phyloP scores from a whole-genome alignment of 805 yeast species.

The Ogataea trehalophila region DNA sequence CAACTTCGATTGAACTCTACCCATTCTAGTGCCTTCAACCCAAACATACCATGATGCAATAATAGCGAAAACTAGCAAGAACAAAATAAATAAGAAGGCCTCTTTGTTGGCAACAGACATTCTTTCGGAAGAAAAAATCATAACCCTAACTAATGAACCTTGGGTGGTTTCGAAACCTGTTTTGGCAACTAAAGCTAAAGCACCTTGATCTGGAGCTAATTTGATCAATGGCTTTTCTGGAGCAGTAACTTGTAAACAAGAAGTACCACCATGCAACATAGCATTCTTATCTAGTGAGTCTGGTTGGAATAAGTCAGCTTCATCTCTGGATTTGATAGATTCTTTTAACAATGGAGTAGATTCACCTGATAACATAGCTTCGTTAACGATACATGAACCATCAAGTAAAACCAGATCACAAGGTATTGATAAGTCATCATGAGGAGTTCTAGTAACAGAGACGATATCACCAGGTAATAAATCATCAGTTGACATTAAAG shows the following conservation, averaged over 20 bases:
- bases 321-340: slow-evolving; percentile 79
- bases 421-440: slow-evolving; percentile 88
- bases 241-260: slow-evolving; percentile 83
- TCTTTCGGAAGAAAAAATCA: slow-evolving; percentile 93
- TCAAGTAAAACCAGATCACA: slow-evolving; percentile 84
- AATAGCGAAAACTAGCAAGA: slow-evolving; percentile 84
- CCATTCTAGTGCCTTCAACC: slow-evolving; percentile 95
- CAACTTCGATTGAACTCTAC: slow-evolving; percentile 89
- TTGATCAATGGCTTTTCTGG: slow-evolving; percentile 48
- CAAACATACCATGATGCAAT: slow-evolving; percentile 97
- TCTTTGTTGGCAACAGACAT: slow-evolving; percentile 95
- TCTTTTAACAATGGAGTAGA: slow-evolving; percentile 95
- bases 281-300: slow-evolving; percentile 89
- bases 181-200: slow-evolving; percentile 81
- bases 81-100: slow-evolving; percentile 86
- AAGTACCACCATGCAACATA: slow-evolving; percentile 90
- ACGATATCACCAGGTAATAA: slow-evolving; percentile 90
- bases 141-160: slow-evolving; percentile 94
- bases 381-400: slow-evolving; percentile 94
- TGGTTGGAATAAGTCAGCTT: slow-evolving; percentile 57
- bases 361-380: slow-evolving; percentile 98
- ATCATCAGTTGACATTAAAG: slow-evolving; percentile 60
- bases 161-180: slow-evolving; percentile 99
- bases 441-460: slow-evolving; percentile 74
- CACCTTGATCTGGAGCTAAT: slow-evolving; percentile 86